Percentiles rank a stretch among this genome's conserved stretches.
phyloP scores from a whole-genome alignment of 352 stramenopile species.

The Plasmopara muralis region DNA sequence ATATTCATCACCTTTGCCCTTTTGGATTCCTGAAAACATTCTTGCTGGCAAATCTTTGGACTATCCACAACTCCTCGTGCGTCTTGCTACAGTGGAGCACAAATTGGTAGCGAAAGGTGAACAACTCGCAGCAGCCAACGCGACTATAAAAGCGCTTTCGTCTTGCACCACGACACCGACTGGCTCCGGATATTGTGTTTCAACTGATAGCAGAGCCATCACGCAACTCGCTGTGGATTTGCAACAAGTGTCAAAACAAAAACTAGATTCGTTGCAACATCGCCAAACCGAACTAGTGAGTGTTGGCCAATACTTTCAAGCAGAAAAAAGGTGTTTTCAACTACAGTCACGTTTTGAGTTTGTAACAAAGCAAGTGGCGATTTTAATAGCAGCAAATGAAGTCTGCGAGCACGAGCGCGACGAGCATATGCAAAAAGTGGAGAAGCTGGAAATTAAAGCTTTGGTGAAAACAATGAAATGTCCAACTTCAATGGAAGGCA shows the following conservation, averaged over 20 bases:
- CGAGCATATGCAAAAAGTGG: conserved; percentile 18
- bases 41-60: not conserved
- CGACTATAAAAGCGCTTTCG: conserved; percentile 22
- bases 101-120: conserved; percentile 21
- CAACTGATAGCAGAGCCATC: not conserved
- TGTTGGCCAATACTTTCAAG: conserved; percentile 20
- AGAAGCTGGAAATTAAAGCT: conserved; percentile 19
- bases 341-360: conserved; percentile 18
- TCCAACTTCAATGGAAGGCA: not conserved
- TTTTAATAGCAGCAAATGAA: conserved; percentile 16
- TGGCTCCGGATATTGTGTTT: not conserved
- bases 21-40: not conserved
- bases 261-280: conserved; percentile 13
- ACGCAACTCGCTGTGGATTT: conserved; percentile 13
- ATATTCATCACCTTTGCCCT: not conserved
- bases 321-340: conserved; percentile 21
- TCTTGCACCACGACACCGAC: not conserved
- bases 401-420: conserved; percentile 20
- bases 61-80: conserved; percentile 21
- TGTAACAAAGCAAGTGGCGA: conserved; percentile 9
- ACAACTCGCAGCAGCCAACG: conserved; percentile 19
- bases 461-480: conserved; percentile 5
- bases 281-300: conserved; percentile 21
- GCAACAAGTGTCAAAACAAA: conserved; percentile 13
- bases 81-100: conserved; percentile 19